Evolutionary conservation across 441 rosid species (phyloP), one percentile per base, ranked within the genome.

Genomic region (Breynia disticha): DNA sequence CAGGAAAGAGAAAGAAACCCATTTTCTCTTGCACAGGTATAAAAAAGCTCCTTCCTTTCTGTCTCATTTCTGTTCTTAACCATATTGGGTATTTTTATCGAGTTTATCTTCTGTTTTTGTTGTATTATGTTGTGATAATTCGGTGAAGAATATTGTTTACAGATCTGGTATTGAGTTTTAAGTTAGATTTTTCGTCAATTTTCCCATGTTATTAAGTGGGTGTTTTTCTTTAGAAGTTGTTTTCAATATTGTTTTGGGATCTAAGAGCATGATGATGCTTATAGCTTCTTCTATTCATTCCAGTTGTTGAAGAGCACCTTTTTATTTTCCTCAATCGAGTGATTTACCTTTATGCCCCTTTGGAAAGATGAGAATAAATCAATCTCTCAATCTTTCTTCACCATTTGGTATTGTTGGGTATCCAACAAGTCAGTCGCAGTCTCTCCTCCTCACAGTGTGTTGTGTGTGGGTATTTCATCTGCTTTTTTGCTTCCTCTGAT

Each of bases 331-430:
- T 24, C 32, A 24, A 24, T 62, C 9, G 24, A 38, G 42, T 43
- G 64, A 17, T 52, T 67, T 59, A 62, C 71, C 22, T 17, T 56
- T 67, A 14, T 61, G 59, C 76, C 73, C 79, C 54, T 64, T n/a
- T 16, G 38, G 4, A 51, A 28, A 39, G 52, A 48, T n/a, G 54
- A 47, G 52, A 52, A 47, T 46, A 37, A 1, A 52, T 52, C 48
- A 7, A 12, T 52, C 44, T 22, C 54, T 56, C 16, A 16, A n/a
- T 17, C 52, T 44, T 19, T 48, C 50, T 39, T 62, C 32, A 50
- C 60, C 19, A 15, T 16, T 39, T 7, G 52, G 0, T 38, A 19
- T 10, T 16, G 20, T 43, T 28, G 48, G 57, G 49, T 18, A 39
- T 55, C 57, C 65, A 46, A 48, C 48, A 43, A 56, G 21, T 60